Base-by-base conservation (phyloP, 805 yeast species). In the Vanderwaltozyma yarrowii region DNA sequence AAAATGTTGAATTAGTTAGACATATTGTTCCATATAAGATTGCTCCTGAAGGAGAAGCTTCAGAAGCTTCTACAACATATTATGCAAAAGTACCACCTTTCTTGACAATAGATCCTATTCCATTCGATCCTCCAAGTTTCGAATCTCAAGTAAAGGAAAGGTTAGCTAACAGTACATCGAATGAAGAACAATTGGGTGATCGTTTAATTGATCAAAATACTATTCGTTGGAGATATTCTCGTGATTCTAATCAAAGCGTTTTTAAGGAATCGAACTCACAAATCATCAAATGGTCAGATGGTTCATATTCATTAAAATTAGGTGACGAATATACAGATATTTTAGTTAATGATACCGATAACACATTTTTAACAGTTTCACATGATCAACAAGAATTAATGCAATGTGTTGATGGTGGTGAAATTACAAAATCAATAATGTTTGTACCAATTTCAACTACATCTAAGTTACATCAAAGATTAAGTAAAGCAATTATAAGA, bases 221-320 rank as follows among this genome's bases (percentile, higher is more conserved):
- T 0, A 69, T 92, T 25, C 74, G 98, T 54, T 92, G 98, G 98
- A 76, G 95, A 61, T 89, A 88, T 59, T 80, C 86, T 13, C 74
- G 80, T 41, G 78, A 77, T 43, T 74, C 73, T n/a, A 78, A 77
- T 31, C 86, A 80, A 44, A 58, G 62, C 15, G 76, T 88, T 46
- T 73, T 74, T 52, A 83, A 83, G 50, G 94, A 87, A 57, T 80
- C 94, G 9, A 92, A 92, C 55, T 79, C 96, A 5, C 85, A 88
- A 54, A 76, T 89, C 40, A 73, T 92, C 26, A 82, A 85, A 58
- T 92, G 98, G 98, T 80, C 82, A 39, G 97, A 92, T 61, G 98
- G 98, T 1, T 69, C 85, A 4, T 63, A 77, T 45, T 87, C 96
- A 2, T 65, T 92, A 48, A 88, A 85, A 53, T 64, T 92, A 28